phyloP scores from a whole-genome alignment of 495 filamentous ascomycete species.

The Astrocystis sublimbata region DNA sequence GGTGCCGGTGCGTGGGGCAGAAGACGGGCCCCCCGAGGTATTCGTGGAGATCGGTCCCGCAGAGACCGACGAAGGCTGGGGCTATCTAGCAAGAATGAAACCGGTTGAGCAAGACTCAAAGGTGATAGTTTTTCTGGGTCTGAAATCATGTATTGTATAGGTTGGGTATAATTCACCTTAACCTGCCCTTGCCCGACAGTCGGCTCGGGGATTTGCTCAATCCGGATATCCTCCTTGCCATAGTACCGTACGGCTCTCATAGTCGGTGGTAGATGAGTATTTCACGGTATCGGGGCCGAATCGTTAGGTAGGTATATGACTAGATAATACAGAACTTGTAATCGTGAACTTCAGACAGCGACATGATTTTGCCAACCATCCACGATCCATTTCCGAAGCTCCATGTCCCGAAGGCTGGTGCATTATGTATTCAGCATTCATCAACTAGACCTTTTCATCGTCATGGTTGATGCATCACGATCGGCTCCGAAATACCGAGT shows the following conservation, averaged over 20 bases:
- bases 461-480: not conserved
- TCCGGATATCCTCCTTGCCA: constrained; percentile 46
- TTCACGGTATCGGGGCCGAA: not conserved
- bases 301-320: not conserved
- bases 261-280: too few species aligned
- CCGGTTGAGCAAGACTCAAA: not conserved
- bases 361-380: not conserved
- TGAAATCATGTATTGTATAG: too few species aligned
- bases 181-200: constrained; percentile 26
- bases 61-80: constrained; percentile 60
- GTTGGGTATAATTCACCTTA: constrained; percentile 49
- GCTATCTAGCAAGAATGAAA: constrained; percentile 6
- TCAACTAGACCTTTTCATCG: not conserved
- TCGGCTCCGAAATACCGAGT: not conserved
- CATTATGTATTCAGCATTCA: not conserved
- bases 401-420: not conserved
- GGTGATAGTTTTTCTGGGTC: too few species aligned
- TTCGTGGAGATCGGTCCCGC: constrained; percentile 63
- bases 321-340: not conserved
- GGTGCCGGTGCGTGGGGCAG: constrained; percentile 57
- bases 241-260: constrained; percentile 47
- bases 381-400: not conserved
- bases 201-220: constrained; percentile 42
- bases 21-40: constrained; percentile 56
- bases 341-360: not conserved